Percentiles rank a stretch among this genome's conserved stretches.
Evolutionary conservation across 495 filamentous ascomycete genomes (phyloP).

Genomic region (Parachaetomium inaequale): DNA sequence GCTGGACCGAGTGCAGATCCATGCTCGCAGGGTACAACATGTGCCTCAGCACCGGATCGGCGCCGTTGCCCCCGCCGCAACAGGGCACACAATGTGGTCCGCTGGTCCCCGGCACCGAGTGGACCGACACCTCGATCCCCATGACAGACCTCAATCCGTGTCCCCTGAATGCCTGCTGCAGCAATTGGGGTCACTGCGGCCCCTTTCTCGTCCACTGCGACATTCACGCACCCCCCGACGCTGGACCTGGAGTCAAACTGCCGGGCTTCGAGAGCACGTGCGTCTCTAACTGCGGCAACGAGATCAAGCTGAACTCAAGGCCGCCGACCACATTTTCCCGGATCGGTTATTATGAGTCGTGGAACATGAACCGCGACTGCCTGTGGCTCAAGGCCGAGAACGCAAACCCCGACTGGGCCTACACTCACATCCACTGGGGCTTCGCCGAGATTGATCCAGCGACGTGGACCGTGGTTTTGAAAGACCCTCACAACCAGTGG

Average conservation of each 20-base stretch:
- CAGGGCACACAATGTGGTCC: constrained; percentile 45
- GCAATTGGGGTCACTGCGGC: constrained; percentile 47
- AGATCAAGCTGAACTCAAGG: constrained; percentile 17
- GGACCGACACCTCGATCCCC: constrained; percentile 6
- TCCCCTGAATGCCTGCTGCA: constrained; percentile 25
- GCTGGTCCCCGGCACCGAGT: constrained; percentile 33
- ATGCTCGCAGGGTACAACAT: constrained; percentile 30
- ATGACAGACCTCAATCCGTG: constrained; percentile 28
- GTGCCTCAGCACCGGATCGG: constrained; percentile 43
- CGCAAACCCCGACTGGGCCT: constrained; percentile 15
- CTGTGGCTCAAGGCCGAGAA: constrained; percentile 22
- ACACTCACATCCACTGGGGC: constrained; percentile 30
- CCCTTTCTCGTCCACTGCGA: constrained; percentile 9
- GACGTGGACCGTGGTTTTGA: constrained; percentile 19
- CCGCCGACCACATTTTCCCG: constrained; percentile 4
- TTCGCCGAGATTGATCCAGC: constrained; percentile 24
- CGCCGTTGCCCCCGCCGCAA: constrained; percentile 36
- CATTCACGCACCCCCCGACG: not conserved
- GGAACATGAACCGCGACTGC: constrained; percentile 26
- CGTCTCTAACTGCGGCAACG: constrained; percentile 45
- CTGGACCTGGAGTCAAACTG: not conserved
- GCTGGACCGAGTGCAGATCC: constrained; percentile 43
- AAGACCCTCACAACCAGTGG: constrained; percentile 22
- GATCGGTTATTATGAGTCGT: constrained; percentile 36
- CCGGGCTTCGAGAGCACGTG: constrained; percentile 24